Percentiles rank a stretch among this genome's conserved stretches.
Evolutionary conservation across 805 yeast species (phyloP).

Genomic region (Cyberlindnera amylophila): DNA sequence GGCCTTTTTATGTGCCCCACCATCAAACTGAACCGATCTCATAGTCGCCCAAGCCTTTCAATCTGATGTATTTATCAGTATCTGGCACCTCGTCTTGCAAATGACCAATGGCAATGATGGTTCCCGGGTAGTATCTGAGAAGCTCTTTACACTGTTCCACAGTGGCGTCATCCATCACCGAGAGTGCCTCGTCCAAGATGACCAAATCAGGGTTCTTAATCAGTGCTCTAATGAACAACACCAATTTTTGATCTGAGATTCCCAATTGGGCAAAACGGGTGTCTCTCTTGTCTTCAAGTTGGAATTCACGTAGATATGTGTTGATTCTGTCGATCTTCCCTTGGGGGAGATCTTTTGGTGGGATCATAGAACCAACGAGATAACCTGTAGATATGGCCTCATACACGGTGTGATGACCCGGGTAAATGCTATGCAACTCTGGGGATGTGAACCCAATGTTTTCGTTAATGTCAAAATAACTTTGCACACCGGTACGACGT

Average conservation of each 20-base stretch:
- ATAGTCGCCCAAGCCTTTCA: constrained; percentile 35
- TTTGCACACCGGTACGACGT: constrained; percentile 69
- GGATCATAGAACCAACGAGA: constrained; percentile 59
- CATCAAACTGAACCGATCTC: too few species aligned
- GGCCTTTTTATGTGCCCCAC: too few species aligned
- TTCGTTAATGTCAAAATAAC: constrained; percentile 74
- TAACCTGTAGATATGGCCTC: constrained; percentile 72
- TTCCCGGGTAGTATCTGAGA: constrained; percentile 54
- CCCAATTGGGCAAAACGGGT: constrained; percentile 49
- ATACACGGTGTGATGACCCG: constrained; percentile 46
- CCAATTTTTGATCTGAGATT: constrained; percentile 74
- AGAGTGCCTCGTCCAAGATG: constrained; percentile 88
- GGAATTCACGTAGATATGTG: constrained; percentile 44
- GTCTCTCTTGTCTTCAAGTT: constrained; percentile 36
- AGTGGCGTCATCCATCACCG: constrained; percentile 75
- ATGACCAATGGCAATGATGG: constrained; percentile 81
- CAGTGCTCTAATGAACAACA: constrained; percentile 71
- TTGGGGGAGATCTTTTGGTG: constrained; percentile 38
- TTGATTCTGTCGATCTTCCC: constrained; percentile 39
- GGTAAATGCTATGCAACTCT: constrained; percentile 86
- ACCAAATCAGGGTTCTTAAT: constrained; percentile 74
- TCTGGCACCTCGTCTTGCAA: constrained; percentile 69
- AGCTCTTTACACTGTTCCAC: constrained; percentile 52
- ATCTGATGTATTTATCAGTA: constrained; percentile 46
- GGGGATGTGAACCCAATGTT: constrained; percentile 88